These are phyloP conservation scores for Tremellales sp. DNA, from an alignment of 1,284 basidiomycete species.

Conservation along the genomic window DNA sequence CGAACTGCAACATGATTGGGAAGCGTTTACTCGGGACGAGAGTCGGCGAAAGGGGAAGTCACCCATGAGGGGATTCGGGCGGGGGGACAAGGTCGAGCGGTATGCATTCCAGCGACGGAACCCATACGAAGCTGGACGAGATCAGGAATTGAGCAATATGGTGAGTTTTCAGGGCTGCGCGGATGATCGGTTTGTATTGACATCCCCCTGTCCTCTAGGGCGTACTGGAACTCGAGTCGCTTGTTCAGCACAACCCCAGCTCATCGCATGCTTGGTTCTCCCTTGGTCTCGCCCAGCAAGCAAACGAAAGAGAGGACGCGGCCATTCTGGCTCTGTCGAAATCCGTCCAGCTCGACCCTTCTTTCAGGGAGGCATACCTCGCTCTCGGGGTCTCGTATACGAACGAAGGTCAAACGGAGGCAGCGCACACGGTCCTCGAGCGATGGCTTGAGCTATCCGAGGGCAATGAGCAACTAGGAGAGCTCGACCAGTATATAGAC, in stretches of 20 bases:
- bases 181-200: constrained; percentile 7
- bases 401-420: constrained; percentile 76
- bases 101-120: constrained; percentile 81
- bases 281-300: constrained; percentile 95
- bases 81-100: constrained; percentile 31
- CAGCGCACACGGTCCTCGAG: constrained; percentile 72
- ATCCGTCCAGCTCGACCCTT: constrained; percentile 75
- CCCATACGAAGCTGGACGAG: constrained; percentile 57
- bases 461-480: constrained; percentile 4
- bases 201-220: constrained; percentile 54
- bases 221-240: constrained; percentile 84
- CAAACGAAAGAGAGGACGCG: constrained; percentile 91
- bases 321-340: constrained; percentile 82
- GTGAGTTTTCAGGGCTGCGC: constrained; percentile 56
- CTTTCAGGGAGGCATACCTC: constrained; percentile 76
- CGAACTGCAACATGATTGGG: constrained; percentile 75
- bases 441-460: constrained; percentile 62
- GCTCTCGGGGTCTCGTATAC: constrained; percentile 89
- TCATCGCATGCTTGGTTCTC: constrained; percentile 80
- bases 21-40: constrained; percentile 65
- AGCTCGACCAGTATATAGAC: not conserved
- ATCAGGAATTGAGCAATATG: constrained; percentile 55
- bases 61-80: constrained; percentile 57
- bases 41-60: constrained; percentile 47
- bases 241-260: constrained; percentile 71